Base-by-base conservation (phyloP, 1,139 yeast genomes). In the Groenewaldozyma auringiensis region DNA sequence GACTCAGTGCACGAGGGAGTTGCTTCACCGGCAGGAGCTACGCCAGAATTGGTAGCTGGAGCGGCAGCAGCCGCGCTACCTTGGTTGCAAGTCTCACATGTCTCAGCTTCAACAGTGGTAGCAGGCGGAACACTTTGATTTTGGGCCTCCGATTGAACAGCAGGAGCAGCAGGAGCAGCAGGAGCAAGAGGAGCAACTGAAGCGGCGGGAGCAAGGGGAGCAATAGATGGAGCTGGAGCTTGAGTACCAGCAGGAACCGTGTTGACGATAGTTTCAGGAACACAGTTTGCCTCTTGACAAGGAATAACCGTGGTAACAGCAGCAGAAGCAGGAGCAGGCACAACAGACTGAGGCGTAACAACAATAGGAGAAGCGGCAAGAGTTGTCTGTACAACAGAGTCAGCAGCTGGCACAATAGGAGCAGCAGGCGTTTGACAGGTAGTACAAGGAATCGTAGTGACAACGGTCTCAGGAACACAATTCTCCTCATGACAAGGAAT, bases 1-100 rank as follows among this genome's bases (percentile, higher is more conserved):
- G 36, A 11, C 13, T 39, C 41, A 25, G 21, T 13, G 38, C 18
- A 8, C 41, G 20, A 22, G n/a, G 27, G 13, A 9, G 27, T 9
- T 13, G 21, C 18, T 29, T 16, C 38, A 37, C 18, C 8, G 21
- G 40, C 40, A 21, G 50, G 39, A 31, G 20, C 20, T 17, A 44
- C 14, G 14, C 31, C 40, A 46, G 47, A 37, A 29, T 46, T 34
- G 8, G 41, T 22, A 33, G 25, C 35, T 13, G 46, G 44, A 31
- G 42, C 20, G 25, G 39, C 21, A 16, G 38, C 25, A 18, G 38
- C 21, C 13, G 16, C 20, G 14, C 6, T 9, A 32, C 16, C 16
- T 11, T 16, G 21, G 4, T 8, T 20, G n/a, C 38, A 14, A 20
- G 22, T 9, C 4, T 16, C n/a, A 35, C 25, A 14, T 16, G n/a